Evolutionary conservation across 768 basidiomycete species (phyloP).

Genomic region (Lactarius evosmus): DNA sequence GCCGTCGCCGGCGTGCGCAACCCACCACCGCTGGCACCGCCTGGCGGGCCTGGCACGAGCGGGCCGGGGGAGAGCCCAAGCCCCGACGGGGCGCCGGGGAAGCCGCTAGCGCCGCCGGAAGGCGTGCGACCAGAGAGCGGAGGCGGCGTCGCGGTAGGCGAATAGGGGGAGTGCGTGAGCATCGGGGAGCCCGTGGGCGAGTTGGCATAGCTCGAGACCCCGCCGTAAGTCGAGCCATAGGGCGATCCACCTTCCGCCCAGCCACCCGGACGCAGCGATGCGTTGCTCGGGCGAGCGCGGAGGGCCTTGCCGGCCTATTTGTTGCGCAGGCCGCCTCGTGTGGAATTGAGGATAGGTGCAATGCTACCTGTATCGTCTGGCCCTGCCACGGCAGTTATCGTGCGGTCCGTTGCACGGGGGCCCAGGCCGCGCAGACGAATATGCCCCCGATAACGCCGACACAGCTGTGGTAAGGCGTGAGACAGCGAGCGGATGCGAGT

Average conservation of each 20-base stretch:
- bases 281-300: slow-evolving; percentile 46
- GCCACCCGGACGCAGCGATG: slow-evolving; percentile 35
- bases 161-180: slow-evolving; percentile 37
- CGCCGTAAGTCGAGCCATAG: slow-evolving; percentile 27
- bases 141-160: slow-evolving; percentile 4
- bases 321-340: slow-evolving; percentile 53
- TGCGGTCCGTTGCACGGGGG: slow-evolving; percentile 41
- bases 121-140: slow-evolving; percentile 8
- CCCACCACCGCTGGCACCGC: background rate
- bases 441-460: slow-evolving; percentile 94
- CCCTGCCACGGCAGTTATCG: slow-evolving; percentile 52
- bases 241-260: slow-evolving; percentile 53
- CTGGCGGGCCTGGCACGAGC: slow-evolving; percentile 3
- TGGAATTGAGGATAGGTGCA: slow-evolving; percentile 55
- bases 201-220: slow-evolving; percentile 32
- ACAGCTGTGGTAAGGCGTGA: slow-evolving; percentile 40
- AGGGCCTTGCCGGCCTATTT: slow-evolving; percentile 70
- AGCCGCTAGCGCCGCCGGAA: slow-evolving; percentile 5
- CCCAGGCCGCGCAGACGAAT: slow-evolving; percentile 66
- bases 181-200: slow-evolving; percentile 37
- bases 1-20: slow-evolving; percentile 30
- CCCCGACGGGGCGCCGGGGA: slow-evolving; percentile 17
- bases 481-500: background rate
- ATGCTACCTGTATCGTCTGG: slow-evolving; percentile 67
- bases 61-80: slow-evolving; percentile 19